Percentiles rank a stretch among this genome's conserved stretches.
phyloP scores from a whole-genome alignment of 306 rosid genomes.

The Begonia loranthoides region DNA sequence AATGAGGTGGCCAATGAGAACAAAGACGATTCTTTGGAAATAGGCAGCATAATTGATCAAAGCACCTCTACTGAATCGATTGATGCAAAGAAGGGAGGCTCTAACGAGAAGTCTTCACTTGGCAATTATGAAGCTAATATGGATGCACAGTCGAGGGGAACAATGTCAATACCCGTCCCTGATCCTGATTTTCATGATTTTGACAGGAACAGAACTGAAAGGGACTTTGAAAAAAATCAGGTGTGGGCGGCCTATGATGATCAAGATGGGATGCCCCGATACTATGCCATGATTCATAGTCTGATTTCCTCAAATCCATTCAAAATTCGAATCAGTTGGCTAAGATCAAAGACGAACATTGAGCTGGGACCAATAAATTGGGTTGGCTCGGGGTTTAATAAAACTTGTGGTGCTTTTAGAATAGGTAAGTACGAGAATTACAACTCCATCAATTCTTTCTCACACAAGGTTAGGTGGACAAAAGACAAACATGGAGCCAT shows the following conservation, averaged over 20 bases:
- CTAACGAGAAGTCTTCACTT: conserved; percentile 7
- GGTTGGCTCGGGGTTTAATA: conserved; percentile 56
- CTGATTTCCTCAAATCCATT: conserved; percentile 54
- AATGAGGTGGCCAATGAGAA: conserved; percentile 10
- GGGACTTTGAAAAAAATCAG: conserved; percentile 48
- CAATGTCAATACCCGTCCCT: conserved; percentile 47
- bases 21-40: conserved; percentile 12
- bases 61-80: conserved; percentile 1
- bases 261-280: conserved; percentile 86
- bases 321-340: conserved; percentile 58
- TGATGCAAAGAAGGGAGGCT: conserved; percentile 13
- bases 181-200: conserved; percentile 84
- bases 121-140: conserved; percentile 8
- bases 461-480: conserved; percentile 69
- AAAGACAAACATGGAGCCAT: conserved; percentile 44
- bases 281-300: conserved; percentile 52
- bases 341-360: conserved; percentile 41
- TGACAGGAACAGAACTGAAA: conserved; percentile 61
- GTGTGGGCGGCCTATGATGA: conserved; percentile 75
- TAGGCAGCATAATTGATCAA: not conserved
- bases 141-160: conserved; percentile 8
- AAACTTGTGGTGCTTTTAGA: conserved; percentile 66
- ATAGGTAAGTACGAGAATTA: conserved; percentile 36
- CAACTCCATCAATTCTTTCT: conserved; percentile 48
- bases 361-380: conserved; percentile 50